A percentile compares a stretch with the other conserved stretches of the same genome.
Evolutionary conservation across 2,329 filamentous ascomycete species (phyloP).

Genomic region (Sclerotinia subarctica): DNA sequence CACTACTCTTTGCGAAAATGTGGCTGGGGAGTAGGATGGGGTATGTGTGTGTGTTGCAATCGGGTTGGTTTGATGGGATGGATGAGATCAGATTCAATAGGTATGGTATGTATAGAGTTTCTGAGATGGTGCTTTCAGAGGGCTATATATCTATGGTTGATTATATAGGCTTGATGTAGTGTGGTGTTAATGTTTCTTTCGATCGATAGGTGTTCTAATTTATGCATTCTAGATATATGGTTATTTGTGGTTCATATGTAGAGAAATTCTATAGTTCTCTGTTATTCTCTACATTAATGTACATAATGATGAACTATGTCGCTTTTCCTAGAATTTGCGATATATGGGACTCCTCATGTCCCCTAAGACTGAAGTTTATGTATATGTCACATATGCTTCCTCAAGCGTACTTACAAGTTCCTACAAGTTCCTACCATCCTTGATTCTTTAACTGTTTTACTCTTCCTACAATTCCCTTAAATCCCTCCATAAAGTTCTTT

Average conservation of each 20-base stretch:
- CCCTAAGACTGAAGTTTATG: not conserved
- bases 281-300: slow-evolving; percentile 12
- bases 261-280: not conserved
- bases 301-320: slow-evolving; percentile 1
- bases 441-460: slow-evolving; percentile 70
- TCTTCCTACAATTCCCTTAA: slow-evolving; percentile 60
- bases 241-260: not conserved
- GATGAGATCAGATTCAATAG: no score
- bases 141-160: no score
- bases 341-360: not conserved
- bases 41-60: no score
- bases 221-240: not conserved
- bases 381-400: slow-evolving; percentile 22
- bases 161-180: not conserved
- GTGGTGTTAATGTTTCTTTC: not conserved
- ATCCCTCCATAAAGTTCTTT: slow-evolving; percentile 64
- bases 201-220: not conserved
- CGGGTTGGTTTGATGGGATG: no score
- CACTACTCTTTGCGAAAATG: no score
- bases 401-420: not conserved
- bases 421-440: slow-evolving; percentile 63
- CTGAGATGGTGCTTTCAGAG: no score
- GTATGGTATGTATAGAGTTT: no score
- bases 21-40: no score
- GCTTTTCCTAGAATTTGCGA: not conserved